Conservation (phyloP, 345 rosid genomes). For the Syzygium aromaticum region DNA sequence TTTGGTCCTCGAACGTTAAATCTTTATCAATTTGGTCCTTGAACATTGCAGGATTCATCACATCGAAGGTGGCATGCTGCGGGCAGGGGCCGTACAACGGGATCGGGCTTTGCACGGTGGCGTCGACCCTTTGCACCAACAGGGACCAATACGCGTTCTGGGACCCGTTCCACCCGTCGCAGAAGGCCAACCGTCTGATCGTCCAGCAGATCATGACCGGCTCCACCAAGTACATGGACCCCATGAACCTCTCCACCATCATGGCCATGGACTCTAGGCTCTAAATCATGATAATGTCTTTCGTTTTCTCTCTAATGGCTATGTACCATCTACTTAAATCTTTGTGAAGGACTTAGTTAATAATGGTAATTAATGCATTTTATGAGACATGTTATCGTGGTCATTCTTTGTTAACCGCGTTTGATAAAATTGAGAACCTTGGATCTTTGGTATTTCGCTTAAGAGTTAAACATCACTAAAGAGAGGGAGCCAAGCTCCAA, state of each 20-base stretch:
- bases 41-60: constrained; percentile 39
- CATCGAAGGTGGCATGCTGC: constrained; percentile 65
- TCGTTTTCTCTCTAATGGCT: not conserved
- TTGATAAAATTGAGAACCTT: not conserved
- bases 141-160: constrained; percentile 54
- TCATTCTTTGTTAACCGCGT: not conserved
- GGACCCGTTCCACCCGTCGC: constrained; percentile 86
- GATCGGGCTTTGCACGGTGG: constrained; percentile 54
- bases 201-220: constrained; percentile 43
- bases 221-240: constrained; percentile 49
- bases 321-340: not conserved
- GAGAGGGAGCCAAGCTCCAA: too few species aligned
- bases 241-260: constrained; percentile 71
- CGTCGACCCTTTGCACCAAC: constrained; percentile 57
- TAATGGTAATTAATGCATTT: not conserved
- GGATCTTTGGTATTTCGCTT: too few species aligned
- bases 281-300: not conserved
- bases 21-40: not conserved
- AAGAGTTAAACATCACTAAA: too few species aligned
- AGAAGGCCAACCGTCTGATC: constrained; percentile 57
- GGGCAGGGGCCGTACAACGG: constrained; percentile 84
- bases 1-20: not conserved
- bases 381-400: not conserved
- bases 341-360: not conserved
- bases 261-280: constrained; percentile 44